These are phyloP conservation scores for Diospyros kaki DNA, from an alignment of 148 eudicot genomes.

Conservation along the genomic window DNA sequence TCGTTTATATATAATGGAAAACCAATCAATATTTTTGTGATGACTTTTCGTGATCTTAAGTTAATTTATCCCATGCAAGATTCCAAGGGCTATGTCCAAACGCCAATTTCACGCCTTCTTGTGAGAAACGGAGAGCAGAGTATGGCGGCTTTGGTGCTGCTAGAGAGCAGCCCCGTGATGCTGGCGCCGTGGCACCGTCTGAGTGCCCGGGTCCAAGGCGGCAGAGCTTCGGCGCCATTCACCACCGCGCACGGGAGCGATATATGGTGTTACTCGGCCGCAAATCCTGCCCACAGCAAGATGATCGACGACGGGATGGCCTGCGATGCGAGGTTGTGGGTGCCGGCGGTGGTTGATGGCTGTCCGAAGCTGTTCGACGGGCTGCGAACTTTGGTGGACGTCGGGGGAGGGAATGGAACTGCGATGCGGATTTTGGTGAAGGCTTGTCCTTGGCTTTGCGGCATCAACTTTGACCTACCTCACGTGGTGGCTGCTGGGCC, in stretches of 20 bases:
- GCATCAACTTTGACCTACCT: slow-evolving; percentile 71
- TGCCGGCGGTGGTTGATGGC: slow-evolving; percentile 32
- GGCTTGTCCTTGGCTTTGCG: slow-evolving; percentile 48
- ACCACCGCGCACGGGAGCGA: slow-evolving; percentile 42
- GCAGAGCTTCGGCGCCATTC: slow-evolving; percentile 24
- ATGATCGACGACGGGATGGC: slow-evolving; percentile 65
- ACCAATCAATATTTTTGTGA: no score
- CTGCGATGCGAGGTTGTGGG: slow-evolving; percentile 37
- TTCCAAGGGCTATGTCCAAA: slow-evolving; percentile 27
- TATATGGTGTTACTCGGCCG: slow-evolving; percentile 42
- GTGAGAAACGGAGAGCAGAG: slow-evolving; percentile 20
- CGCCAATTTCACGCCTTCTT: slow-evolving; percentile 54
- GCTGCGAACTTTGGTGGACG: slow-evolving; percentile 53
- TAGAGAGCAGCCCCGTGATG: slow-evolving; percentile 47
- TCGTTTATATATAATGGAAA: no score
- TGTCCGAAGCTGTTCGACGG: slow-evolving; percentile 44
- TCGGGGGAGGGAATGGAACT: slow-evolving; percentile 75
- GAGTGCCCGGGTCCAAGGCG: slow-evolving; percentile 24
- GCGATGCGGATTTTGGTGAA: slow-evolving; percentile 34
- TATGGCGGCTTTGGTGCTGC: slow-evolving; percentile 38
- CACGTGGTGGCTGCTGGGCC: slow-evolving; percentile 45
- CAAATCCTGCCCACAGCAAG: slow-evolving; percentile 36
- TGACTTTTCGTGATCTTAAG: no score
- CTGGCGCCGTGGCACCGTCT: slow-evolving; percentile 53
- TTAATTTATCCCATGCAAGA: not conserved